Evolutionary conservation across 192 early-diverging fungal species (phyloP), one percentile per base, ranked within the genome.

Genomic region (Pilaira anomala): DNA sequence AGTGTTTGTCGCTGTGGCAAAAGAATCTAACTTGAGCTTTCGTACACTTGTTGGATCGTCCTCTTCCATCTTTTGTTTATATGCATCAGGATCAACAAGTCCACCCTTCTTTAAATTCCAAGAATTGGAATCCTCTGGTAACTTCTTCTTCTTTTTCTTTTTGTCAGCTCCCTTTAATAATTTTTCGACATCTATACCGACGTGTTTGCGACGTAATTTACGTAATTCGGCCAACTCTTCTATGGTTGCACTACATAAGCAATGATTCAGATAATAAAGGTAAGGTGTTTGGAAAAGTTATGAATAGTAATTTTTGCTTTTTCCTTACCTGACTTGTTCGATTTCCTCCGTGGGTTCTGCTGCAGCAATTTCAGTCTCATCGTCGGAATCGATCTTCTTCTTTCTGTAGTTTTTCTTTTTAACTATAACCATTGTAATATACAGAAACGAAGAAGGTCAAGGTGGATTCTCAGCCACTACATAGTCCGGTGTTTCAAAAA

Each of bases 1-100:
- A 8, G 72, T 72, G 70, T 91, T 90, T n/a, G 86, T 90, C 57
- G 90, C 87, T 13, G 76, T 86, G 0, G 87, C 88, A 30, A 89
- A 91, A 6, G 88, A 77, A 39, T 87, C 83, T 54, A 78, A 48
- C 73, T 74, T 65, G 61, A 88, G 54, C 69, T 79, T 66, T 64
- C 65, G 65, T 48, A 69, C 36, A 40, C 14, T 50, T 49, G 22
- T 24, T 42, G 51, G 1, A 2, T 21, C 41, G 40, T 75, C 60
- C 0, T 50, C 56, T 1, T 72, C 64, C 45, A 45, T 62, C 63
- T 72, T 68, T 71, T 63, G 25, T 18, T 61, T 25, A 60, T 60
- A 39, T 68, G 53, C 76, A 45, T 83, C 77, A 7, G 79, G 48
- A 55, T 83, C 82, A 8, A 83, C 77, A 13, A 86, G 25, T 45